Evolutionary conservation across 2,329 filamentous ascomycete genomes (phyloP).

Genomic region (Tolypocladium pustulatum): DNA sequence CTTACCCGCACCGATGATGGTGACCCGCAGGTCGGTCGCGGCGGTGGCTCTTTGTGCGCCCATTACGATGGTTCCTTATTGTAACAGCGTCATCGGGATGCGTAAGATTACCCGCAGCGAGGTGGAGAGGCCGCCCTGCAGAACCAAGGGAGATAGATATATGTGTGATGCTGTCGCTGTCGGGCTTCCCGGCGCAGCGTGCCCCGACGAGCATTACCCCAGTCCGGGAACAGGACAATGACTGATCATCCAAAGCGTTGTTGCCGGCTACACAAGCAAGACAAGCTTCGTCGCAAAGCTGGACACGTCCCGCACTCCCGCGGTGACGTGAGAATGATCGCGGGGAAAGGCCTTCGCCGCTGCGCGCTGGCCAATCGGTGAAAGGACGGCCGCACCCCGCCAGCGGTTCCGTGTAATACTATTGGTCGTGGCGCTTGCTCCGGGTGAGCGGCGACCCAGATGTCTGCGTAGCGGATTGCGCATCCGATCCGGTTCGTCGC

Average conservation of each 20-base stretch:
- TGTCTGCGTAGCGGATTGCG: not conserved
- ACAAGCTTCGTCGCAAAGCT: no score
- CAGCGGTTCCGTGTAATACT: not conserved
- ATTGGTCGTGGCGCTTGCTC: not conserved
- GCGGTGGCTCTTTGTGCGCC: not conserved
- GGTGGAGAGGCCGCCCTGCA: not conserved
- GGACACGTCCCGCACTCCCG: no score
- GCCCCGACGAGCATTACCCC: not conserved
- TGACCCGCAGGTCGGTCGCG: not conserved
- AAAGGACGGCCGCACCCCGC: not conserved
- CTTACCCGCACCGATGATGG: slow-evolving; percentile 42
- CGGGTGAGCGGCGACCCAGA: not conserved
- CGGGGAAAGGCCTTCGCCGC: no score
- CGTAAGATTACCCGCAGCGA: not conserved
- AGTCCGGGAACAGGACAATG: not conserved
- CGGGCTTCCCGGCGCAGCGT: not conserved
- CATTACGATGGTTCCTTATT: not conserved
- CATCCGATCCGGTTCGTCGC: not conserved
- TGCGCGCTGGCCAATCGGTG: not conserved
- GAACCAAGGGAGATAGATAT: not conserved
- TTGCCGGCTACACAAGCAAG: not conserved
- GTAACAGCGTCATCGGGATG: not conserved
- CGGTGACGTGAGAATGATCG: not conserved
- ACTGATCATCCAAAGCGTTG: not conserved
- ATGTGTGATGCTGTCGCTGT: not conserved